Evolutionary conservation across 495 filamentous ascomycete species (phyloP), one percentile per base, ranked within the genome.

Genomic region (Aspergillus incahuasiensis): DNA sequence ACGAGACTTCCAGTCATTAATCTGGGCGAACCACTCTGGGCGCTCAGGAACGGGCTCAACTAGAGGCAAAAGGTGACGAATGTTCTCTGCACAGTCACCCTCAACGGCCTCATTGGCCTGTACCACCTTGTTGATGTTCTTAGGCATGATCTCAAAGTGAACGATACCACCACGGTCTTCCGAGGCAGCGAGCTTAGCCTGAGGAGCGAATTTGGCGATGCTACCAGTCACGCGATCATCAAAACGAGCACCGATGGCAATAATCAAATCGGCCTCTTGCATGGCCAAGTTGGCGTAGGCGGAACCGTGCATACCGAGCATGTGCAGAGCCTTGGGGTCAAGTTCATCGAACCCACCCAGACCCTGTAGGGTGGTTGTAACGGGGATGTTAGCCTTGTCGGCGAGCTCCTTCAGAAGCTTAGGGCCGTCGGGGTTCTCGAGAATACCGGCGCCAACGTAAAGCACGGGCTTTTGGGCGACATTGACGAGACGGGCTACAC

Each of bases 11-110:
- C 92, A 97, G 61, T 82, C 81, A 18, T 86, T 82, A 65, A 97
- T 95, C 75, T 96, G 85, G 25, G 70, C 79, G 57, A 95, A 91
- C 92, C 92, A 97, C 57, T 86, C 88, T 24, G 84, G 77, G n/a
- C 91, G 82, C 22, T 86, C 79, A 11, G 71, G 50, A 58, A 86
- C 83, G 28, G 71, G 21, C 42, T 89, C 70, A 25, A 96, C 65
- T 32, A 79, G 72, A 6, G 91, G 90, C 1, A 96, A 66, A 21
- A 96, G 85, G 39, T 80, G 68, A 25, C 74, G 75, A n/a, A 97
- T 73, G 64, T 91, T 96, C 9, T 76, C 70, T 3, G 77, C 73
- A 35, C 82, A 80, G 58, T 86, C 82, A 40, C 82, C 83, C 62
- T 82, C 76, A 18, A 85, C 78, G 19, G 81, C 79, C 62, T 83